phyloP scores from a whole-genome alignment of 2,329 filamentous ascomycete species.

The Beauveria varroae region DNA sequence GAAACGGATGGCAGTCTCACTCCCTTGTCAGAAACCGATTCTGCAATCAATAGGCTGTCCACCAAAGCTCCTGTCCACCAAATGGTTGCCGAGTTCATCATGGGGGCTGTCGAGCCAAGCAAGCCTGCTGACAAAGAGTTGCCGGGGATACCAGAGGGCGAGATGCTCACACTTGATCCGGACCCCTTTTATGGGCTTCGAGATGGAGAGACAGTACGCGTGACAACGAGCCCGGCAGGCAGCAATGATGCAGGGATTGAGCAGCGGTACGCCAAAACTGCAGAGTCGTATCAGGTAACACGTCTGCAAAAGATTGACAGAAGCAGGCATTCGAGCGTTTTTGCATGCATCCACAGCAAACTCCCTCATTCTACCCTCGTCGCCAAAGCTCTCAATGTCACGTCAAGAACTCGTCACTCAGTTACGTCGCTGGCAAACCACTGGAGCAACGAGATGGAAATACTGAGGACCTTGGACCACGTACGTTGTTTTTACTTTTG shows the following conservation, averaged over 20 bases:
- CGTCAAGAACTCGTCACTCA: neutral
- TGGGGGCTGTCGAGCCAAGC: neutral
- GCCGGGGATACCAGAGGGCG: neutral
- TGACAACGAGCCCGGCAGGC: neutral
- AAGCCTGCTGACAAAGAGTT: neutral
- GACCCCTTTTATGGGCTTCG: neutral
- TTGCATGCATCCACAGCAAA: conserved; percentile 2
- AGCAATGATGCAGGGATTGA: neutral
- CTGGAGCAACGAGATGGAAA: conserved; percentile 1
- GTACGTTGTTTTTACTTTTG: neutral
- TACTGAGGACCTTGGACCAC: neutral
- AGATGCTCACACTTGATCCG: neutral
- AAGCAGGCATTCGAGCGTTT: neutral
- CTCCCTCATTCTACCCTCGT: neutral
- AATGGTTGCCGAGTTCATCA: neutral
- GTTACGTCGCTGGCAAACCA: neutral
- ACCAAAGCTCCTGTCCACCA: neutral
- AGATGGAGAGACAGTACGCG: neutral
- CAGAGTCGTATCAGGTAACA: neutral
- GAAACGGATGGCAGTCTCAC: neutral
- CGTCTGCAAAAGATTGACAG: neutral
- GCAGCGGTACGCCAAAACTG: neutral
- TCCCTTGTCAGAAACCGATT: neutral
- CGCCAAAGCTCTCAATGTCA: conserved; percentile 3
- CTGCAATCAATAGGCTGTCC: neutral